phyloP scores from a whole-genome alignment of 768 basidiomycete genomes.

The Pleurotus salmoneostramineus region DNA sequence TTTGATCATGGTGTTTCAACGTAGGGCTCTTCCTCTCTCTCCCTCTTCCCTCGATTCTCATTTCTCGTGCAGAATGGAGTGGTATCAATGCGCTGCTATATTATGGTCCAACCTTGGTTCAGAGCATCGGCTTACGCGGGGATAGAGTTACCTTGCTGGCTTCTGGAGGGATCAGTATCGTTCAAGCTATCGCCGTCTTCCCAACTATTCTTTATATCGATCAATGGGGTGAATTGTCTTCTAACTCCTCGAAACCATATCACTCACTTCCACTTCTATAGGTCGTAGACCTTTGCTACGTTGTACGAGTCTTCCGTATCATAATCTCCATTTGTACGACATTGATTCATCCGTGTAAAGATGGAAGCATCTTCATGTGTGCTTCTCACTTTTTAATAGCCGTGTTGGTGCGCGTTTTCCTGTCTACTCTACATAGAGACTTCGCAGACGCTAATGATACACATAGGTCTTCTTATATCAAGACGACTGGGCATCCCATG shows the following conservation, averaged over 20 bases:
- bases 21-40: constrained; percentile 46
- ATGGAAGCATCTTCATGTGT: constrained; percentile 63
- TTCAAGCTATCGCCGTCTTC: constrained; percentile 72
- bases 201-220: constrained; percentile 75
- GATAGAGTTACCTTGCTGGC: constrained; percentile 60
- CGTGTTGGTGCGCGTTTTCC: no score
- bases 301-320: constrained; percentile 29
- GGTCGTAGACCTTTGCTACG: constrained; percentile 66
- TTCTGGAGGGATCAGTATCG: constrained; percentile 74
- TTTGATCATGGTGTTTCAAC: constrained; percentile 81
- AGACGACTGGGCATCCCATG: constrained; percentile 55
- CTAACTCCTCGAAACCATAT: background rate
- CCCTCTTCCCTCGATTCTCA: background rate
- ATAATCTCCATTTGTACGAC: no score
- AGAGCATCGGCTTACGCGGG: constrained; percentile 57
- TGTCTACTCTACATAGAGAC: no score
- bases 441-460: background rate
- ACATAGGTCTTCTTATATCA: constrained; percentile 44
- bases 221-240: constrained; percentile 29
- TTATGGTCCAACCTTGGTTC: constrained; percentile 73
- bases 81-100: constrained; percentile 84
- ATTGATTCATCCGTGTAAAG: constrained; percentile 12
- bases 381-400: constrained; percentile 64
- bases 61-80: constrained; percentile 64
- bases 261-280: no score